Base-by-base conservation (phyloP, 371 early-diverging fungal genomes). In the Circinella umbellata region DNA sequence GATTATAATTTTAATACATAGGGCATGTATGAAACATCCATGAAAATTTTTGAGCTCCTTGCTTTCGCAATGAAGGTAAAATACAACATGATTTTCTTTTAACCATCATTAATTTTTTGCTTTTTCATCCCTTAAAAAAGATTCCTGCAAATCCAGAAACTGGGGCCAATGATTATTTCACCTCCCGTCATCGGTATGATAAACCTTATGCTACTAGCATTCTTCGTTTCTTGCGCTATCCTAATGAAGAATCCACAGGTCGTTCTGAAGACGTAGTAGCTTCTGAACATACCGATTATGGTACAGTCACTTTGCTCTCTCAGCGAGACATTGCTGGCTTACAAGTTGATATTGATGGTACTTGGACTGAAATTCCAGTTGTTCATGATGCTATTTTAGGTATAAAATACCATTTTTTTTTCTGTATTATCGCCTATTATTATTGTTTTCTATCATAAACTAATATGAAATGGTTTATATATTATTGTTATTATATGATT, bases 261-360 rank as follows among this genome's bases (percentile, higher is more conserved):
- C 70, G 74, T 67, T 67, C 78, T 48, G 80, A 83, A 14, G 20
- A 14, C 4, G 69, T 69, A 4, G 34, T 48, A 20, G 39, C 64
- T n/a, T 63, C 61, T 1, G 54, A 63, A 10, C 85, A 86, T 59
- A 78, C 88, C 3, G 90, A 90, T 71, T 90, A 88, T 70, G 90
- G 90, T 10, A 75, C 81, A 6, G 64, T 89, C 34, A 90, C 92
- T 5, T 66, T 91, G 27, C 71, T 90, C 51, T 87, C 89, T 71
- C 89, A 89, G 68, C 80, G 84, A 68, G 83, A 85, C 36, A 80
- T 84, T 57, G 77, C 78, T n/a, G 90, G 92, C 11, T 79, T 91
- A 4, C 86, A 91, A 63, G 84, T 90, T 8, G 73, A 76, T 14
- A 54, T 37, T 34, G 70, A 75, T 34, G 38, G 27, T 18, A 55